Evolutionary conservation across 169 alveolate genomes (phyloP).

Genomic region (Babesia microti): DNA sequence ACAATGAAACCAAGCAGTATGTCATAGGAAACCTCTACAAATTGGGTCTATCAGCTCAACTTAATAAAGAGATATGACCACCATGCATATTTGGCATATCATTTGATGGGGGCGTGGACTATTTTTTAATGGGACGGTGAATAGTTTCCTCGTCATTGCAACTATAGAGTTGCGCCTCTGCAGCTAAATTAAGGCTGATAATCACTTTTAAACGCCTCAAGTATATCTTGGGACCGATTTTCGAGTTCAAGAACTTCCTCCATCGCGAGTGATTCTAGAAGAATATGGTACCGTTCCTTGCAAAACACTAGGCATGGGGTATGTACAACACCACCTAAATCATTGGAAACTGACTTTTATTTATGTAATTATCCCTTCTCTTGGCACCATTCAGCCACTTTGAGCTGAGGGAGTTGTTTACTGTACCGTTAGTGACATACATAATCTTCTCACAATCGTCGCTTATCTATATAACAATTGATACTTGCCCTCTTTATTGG

Average conservation of each 20-base stretch:
- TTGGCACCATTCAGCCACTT: slow-evolving; percentile 12
- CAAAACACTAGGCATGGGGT: slow-evolving; percentile 38
- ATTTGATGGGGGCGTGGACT: not conserved
- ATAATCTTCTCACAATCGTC: slow-evolving; percentile 30
- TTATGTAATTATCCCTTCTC: slow-evolving; percentile 3
- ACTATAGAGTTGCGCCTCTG: slow-evolving; percentile 7
- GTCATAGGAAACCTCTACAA: slow-evolving; percentile 16
- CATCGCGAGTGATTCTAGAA: slow-evolving; percentile 40
- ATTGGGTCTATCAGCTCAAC: not conserved
- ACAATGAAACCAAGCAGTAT: slow-evolving; percentile 3
- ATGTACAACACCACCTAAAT: slow-evolving; percentile 25
- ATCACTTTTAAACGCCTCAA: slow-evolving; percentile 34
- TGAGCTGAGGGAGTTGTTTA: slow-evolving; percentile 5
- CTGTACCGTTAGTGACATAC: slow-evolving; percentile 35
- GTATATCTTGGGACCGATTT: slow-evolving; percentile 30
- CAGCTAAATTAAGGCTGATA: slow-evolving; percentile 1
- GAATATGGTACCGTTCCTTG: slow-evolving; percentile 41
- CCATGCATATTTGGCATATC: not conserved
- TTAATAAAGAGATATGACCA: not conserved
- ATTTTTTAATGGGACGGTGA: slow-evolving; percentile 3
- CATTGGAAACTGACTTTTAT: not conserved
- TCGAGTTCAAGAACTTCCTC: slow-evolving; percentile 39
- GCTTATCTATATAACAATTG: slow-evolving; percentile 9
- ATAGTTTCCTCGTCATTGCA: slow-evolving; percentile 3
- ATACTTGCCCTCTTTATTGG: slow-evolving; percentile 15